Evolutionary conservation across 345 rosid species (phyloP).

Genomic region (Gynandropsis gynandra): DNA sequence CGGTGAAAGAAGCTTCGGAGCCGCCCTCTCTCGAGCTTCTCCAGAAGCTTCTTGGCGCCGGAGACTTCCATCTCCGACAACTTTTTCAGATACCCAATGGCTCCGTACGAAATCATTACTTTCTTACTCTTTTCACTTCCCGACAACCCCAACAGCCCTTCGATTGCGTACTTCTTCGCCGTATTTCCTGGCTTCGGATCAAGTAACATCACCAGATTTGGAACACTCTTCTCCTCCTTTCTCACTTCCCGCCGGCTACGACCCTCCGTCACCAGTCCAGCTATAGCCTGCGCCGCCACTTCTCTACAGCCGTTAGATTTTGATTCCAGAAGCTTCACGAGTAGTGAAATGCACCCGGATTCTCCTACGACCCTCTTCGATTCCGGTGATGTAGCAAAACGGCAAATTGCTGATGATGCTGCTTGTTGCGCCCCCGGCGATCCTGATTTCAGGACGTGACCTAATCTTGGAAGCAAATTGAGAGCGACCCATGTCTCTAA

Average conservation of each 20-base stretch:
- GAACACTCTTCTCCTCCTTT: slow-evolving; percentile 61
- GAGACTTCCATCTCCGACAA: slow-evolving; percentile 80
- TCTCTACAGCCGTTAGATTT: slow-evolving; percentile 62
- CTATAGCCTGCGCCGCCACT: slow-evolving; percentile 72
- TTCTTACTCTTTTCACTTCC: slow-evolving; percentile 79
- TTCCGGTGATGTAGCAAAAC: slow-evolving; percentile 47
- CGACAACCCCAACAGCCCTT: slow-evolving; percentile 54
- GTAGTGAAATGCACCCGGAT: slow-evolving; percentile 62
- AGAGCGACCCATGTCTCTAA: slow-evolving; percentile 40
- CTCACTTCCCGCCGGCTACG: slow-evolving; percentile 56
- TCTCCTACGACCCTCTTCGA: slow-evolving; percentile 73
- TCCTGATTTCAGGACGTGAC: slow-evolving; percentile 72
- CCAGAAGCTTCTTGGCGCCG: slow-evolving; percentile 75
- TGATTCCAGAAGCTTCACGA: slow-evolving; percentile 65
- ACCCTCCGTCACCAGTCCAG: slow-evolving; percentile 51
- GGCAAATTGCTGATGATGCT: slow-evolving; percentile 69
- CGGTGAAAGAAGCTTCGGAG: slow-evolving; percentile 54
- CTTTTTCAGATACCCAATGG: slow-evolving; percentile 89
- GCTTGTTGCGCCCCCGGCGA: slow-evolving; percentile 78
- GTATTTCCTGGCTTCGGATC: slow-evolving; percentile 79
- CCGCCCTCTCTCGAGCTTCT: slow-evolving; percentile 68
- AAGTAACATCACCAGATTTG: slow-evolving; percentile 70
- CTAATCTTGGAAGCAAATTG: slow-evolving; percentile 54
- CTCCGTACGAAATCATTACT: slow-evolving; percentile 87
- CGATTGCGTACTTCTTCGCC: slow-evolving; percentile 79